Evolutionary conservation across 805 yeast species (phyloP), one percentile per base, ranked within the genome.

Genomic region (Clavispora asparagi): DNA sequence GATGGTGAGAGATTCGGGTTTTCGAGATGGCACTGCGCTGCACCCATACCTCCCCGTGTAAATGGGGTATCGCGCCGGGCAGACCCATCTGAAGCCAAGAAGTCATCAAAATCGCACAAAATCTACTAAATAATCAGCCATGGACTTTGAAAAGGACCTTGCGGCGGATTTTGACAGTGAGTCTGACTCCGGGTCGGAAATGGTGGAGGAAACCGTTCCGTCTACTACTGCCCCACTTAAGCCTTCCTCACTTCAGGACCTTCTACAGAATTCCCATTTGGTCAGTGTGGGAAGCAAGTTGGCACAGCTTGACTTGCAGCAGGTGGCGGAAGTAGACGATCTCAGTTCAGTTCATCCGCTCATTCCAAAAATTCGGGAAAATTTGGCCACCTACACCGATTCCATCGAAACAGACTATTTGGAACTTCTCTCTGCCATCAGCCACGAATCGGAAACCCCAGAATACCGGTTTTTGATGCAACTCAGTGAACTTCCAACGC

Each of bases 401-500:
- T 54, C 51, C 1, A 50, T 56, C 32, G 59, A 58, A 32, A 58
- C 62, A 2, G 69, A 68, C 46, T 67, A 60, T 46, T 53, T 62
- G 39, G 66, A 67, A 39, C 55, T 63, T 9, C 40, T 64, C n/a
- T 58, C 71, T 7, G 55, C 61, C 16, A 51, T 67, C 13, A 58
- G 58, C 29, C 60, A 54, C 39, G 62, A 62, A 31, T 63, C 58
- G 25, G 67, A 65, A 9, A 82, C 50, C 26, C 46, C 36, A 6
- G 55, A 81, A 52, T 73, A 75, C 53, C 61, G 67, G n/a, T 74
- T 85, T 27, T 62, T 87, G 10, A 65, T 77, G 6, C 62, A 63
- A 12, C 74, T 83, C 7, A 85, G 84, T 60, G 78, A 73, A 38
- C 55, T 78, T n/a, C 67, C 82, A 0, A 73, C 74, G 10, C 74